Conservation (phyloP, 306 rosid species). For the Dalbergia cochinchinensis region DNA sequence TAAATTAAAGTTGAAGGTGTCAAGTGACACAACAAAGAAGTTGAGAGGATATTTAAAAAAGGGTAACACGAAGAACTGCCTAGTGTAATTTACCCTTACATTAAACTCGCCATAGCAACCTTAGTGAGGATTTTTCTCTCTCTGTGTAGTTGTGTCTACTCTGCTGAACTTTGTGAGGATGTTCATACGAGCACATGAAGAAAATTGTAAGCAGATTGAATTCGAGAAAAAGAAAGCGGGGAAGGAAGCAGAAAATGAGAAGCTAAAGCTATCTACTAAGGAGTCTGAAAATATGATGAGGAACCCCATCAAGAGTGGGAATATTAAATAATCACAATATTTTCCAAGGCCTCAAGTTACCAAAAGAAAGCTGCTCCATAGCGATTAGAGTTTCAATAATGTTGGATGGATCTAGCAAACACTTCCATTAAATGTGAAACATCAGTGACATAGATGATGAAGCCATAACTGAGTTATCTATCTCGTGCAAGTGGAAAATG, state of each 20-base stretch:
- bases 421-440: constrained; percentile 29
- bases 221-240: constrained; percentile 69
- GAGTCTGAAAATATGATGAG: constrained; percentile 57
- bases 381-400: constrained; percentile 22
- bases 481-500: constrained; percentile 23
- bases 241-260: constrained; percentile 75
- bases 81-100: background rate
- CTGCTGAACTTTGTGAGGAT: constrained; percentile 78
- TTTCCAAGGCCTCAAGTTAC: constrained; percentile 35
- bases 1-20: too few species aligned
- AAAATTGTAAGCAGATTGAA: constrained; percentile 76
- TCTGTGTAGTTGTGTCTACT: constrained; percentile 70
- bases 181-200: constrained; percentile 72
- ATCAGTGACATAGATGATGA: constrained; percentile 37
- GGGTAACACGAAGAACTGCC: too few species aligned
- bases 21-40: too few species aligned
- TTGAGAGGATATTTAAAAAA: too few species aligned
- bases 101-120: constrained; percentile 14
- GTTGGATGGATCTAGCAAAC: constrained; percentile 42
- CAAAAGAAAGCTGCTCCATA: constrained; percentile 18
- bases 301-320: constrained; percentile 58
- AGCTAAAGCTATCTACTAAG: constrained; percentile 56
- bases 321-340: constrained; percentile 45
- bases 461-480: constrained; percentile 25
- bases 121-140: background rate